Evolutionary conservation across 2,329 filamentous ascomycete genomes (phyloP).

Genomic region (Talaromyces sp.): DNA sequence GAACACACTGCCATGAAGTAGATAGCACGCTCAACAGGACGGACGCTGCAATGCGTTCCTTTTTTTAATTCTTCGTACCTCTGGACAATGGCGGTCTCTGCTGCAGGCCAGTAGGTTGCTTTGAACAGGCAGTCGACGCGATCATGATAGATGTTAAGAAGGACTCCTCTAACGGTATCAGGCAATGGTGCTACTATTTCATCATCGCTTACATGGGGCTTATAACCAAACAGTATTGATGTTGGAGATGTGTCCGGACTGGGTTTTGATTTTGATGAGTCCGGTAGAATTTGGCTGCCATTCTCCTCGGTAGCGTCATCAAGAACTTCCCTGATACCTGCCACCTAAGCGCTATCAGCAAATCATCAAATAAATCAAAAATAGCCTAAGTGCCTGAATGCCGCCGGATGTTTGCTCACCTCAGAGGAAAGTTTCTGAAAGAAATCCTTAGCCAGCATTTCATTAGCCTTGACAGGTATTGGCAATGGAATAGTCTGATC

Average conservation of each 20-base stretch:
- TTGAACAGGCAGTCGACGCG: constrained; percentile 8
- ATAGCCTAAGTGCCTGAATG: not conserved
- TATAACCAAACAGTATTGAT: not conserved
- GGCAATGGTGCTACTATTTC: not conserved
- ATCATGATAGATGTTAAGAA: constrained; percentile 3
- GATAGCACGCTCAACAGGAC: not conserved
- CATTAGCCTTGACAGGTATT: constrained; percentile 3
- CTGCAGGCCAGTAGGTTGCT: constrained; percentile 4
- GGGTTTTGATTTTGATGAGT: not conserved
- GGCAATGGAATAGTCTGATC: not conserved
- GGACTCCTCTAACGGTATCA: not conserved
- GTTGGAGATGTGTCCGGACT: not conserved
- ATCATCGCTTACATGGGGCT: not conserved
- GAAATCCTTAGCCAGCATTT: constrained; percentile 2
- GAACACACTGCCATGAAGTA: constrained; percentile 7
- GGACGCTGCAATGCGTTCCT: not conserved
- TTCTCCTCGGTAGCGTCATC: not conserved
- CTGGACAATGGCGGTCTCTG: not conserved
- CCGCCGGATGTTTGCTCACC: not conserved
- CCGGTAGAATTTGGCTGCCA: too few species aligned
- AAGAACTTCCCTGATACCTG: constrained; percentile 5
- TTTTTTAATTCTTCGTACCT: not conserved
- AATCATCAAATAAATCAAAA: not conserved
- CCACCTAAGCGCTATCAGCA: not conserved
- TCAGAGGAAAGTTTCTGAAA: constrained; percentile 1